These are phyloP conservation scores for Neurospora tetraspora DNA, from an alignment of 495 filamentous ascomycete species.

Conservation along the genomic window DNA sequence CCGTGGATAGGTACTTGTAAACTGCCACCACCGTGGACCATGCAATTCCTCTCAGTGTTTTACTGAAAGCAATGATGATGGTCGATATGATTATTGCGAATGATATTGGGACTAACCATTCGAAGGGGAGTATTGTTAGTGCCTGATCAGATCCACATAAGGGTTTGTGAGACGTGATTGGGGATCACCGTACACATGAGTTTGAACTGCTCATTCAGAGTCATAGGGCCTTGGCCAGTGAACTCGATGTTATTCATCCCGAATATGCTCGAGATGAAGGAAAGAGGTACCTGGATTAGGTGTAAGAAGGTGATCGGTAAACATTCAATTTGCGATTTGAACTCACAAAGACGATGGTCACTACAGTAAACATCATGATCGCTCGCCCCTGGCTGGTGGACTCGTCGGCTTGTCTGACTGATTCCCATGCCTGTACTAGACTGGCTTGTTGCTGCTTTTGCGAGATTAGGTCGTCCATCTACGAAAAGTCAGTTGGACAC, in stretches of 20 bases:
- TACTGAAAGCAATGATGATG: conserved; percentile 15
- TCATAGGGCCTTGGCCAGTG: not conserved
- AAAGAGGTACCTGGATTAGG: conserved; percentile 15
- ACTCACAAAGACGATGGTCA: conserved; percentile 46
- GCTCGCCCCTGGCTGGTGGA: conserved; percentile 46
- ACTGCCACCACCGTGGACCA: too few relatives aligned
- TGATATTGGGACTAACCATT: conserved; percentile 17
- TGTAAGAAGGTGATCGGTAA: not conserved
- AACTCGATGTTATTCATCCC: conserved; percentile 29
- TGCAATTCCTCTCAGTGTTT: conserved; percentile 1
- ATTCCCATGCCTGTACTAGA: conserved; percentile 47
- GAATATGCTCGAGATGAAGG: conserved; percentile 26
- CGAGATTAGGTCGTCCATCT: conserved; percentile 38
- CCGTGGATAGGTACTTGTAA: conserved; percentile 3
- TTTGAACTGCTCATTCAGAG: not conserved
- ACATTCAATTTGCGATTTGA: not conserved
- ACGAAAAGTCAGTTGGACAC: not conserved
- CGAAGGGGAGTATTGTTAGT: too few relatives aligned
- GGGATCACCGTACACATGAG: not conserved
- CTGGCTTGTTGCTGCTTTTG: conserved; percentile 58
- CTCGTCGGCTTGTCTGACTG: conserved; percentile 47
- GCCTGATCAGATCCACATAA: too few relatives aligned
- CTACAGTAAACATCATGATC: conserved; percentile 56
- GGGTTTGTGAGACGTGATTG: too few relatives aligned
- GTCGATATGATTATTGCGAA: conserved; percentile 15